Base-by-base conservation (phyloP, 192 early-diverging fungal species). In the Coemansia sp. region DNA sequence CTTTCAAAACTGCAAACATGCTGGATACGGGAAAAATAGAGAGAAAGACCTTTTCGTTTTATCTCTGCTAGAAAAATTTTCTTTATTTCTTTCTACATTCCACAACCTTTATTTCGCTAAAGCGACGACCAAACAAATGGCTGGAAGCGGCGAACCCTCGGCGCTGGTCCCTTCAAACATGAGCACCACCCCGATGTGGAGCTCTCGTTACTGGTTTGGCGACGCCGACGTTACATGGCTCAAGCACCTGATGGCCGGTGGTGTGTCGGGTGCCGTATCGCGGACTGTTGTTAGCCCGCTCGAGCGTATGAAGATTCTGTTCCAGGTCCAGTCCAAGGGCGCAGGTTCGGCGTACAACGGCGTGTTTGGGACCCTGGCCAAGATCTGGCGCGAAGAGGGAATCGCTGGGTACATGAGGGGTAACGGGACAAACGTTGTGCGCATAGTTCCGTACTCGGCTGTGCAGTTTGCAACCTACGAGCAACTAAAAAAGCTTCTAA, bases 301-400 rank as follows among this genome's bases (percentile, higher is more conserved):
- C 33, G 89, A 91, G 66, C 82, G 89, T 51, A 91, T 89, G 84
- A 91, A 91, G 75, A 91, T 91, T 60, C 73, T 91, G 50, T 91
- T 91, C 70, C 89, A 91, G 83, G 86, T 57, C 17, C 75, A 78
- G 43, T 33, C 61, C 17, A 71, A 55, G 47, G 69, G 75, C 49
- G 81, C 83, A 40, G 78, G 81, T 19, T 78, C 86, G 37, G 68
- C 73, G 46, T 91, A 89, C 62, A 81, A 80, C 45, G 88, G 89
- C 33, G 81, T 91, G 7, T 59, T 81, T 18, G 84, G 85, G 11
- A 91, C 89, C n/a, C 67, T 91, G 62, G 69, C 61, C 12, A 88
- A 84, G 69, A 89, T 91, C 73, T 91, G 89, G 89, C 76, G 65
- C 17, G 89, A 91, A 22, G 89, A 91, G 57, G 89, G 89, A 3